Evolutionary conservation across 2,329 filamentous ascomycete species (phyloP).

Genomic region (Teratosphaeria viscida): DNA sequence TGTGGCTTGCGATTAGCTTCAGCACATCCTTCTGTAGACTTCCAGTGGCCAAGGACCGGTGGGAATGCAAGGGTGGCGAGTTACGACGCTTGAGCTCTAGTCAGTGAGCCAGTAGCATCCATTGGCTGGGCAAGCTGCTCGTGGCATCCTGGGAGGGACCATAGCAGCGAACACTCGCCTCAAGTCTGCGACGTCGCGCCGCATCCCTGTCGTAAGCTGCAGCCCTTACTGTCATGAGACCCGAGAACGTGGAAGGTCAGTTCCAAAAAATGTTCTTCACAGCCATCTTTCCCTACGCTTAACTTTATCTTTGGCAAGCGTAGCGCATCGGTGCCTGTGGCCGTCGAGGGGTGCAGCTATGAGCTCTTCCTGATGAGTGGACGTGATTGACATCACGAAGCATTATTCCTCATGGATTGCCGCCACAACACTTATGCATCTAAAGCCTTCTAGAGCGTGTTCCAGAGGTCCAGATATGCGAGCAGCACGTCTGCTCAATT

Average conservation of each 20-base stretch:
- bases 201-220: not conserved
- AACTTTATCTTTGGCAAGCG: not conserved
- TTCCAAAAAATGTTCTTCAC: not conserved
- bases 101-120: not conserved
- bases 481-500: not conserved
- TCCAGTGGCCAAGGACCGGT: not conserved
- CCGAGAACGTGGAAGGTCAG: not conserved
- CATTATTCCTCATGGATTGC: not conserved
- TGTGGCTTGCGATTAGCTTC: not conserved
- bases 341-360: not conserved
- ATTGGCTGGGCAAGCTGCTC: not conserved
- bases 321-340: not conserved
- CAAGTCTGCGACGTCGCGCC: not conserved
- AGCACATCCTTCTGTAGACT: not conserved
- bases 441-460: not conserved
- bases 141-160: not conserved
- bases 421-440: not conserved
- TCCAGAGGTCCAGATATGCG: not conserved
- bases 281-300: not conserved
- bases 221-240: not conserved
- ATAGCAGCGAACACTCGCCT: not conserved
- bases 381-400: not conserved
- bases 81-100: not conserved
- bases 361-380: not conserved
- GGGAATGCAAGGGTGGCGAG: not conserved